These are phyloP conservation scores for Laguncularia racemosa DNA, from an alignment of 345 rosid species.

Conservation along the genomic window DNA sequence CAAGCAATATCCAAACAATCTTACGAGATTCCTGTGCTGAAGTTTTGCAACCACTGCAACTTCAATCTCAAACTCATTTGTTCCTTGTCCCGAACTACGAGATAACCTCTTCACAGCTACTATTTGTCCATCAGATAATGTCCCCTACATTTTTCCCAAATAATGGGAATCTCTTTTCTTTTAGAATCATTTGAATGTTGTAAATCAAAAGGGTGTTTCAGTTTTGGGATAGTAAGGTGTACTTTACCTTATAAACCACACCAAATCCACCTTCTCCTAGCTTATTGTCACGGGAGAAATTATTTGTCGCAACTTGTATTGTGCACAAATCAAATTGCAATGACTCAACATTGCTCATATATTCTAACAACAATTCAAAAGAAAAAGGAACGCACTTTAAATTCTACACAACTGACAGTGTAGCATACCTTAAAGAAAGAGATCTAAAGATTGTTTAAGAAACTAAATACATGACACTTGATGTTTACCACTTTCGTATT, in stretches of 20 bases:
- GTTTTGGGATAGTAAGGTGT: too few species aligned
- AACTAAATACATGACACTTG: background rate
- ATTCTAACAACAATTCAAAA: slow-evolving; percentile 28
- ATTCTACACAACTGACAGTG: slow-evolving; percentile 8
- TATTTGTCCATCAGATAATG: slow-evolving; percentile 21
- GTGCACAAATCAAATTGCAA: slow-evolving; percentile 31
- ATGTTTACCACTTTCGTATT: too few species aligned
- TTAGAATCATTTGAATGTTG: too few species aligned
- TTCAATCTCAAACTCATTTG: slow-evolving; percentile 33
- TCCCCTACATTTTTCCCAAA: slow-evolving; percentile 22
- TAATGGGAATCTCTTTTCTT: too few species aligned
- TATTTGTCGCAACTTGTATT: slow-evolving; percentile 35
- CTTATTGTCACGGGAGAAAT: slow-evolving; percentile 41
- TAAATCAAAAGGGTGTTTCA: too few species aligned
- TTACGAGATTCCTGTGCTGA: slow-evolving; percentile 44
- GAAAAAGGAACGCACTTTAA: slow-evolving; percentile 27
- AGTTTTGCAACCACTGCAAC: slow-evolving; percentile 30
- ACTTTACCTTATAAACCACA: slow-evolving; percentile 51
- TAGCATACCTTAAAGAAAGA: slow-evolving; percentile 9
- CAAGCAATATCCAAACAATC: slow-evolving; percentile 34
- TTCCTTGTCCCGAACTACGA: slow-evolving; percentile 32
- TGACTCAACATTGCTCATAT: slow-evolving; percentile 27
- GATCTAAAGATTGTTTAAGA: slow-evolving; percentile 23
- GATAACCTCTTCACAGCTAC: slow-evolving; percentile 47
- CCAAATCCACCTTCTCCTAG: slow-evolving; percentile 75